Evolutionary conservation across 2,329 filamentous ascomycete species (phyloP).

Genomic region (Talaromyces albobiverticillius): DNA sequence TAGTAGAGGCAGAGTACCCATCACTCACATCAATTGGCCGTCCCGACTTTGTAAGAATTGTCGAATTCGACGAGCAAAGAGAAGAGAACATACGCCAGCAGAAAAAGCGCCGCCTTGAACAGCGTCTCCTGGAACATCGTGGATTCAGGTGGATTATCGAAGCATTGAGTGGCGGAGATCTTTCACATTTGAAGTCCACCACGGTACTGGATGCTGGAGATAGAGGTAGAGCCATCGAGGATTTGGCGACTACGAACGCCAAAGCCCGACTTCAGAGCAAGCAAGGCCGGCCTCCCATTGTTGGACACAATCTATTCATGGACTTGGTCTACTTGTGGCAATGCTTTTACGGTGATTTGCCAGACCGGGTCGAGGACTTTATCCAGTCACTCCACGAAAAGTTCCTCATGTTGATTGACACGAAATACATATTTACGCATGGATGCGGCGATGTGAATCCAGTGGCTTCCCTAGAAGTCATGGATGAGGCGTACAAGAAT

Average conservation of each 20-base stretch:
- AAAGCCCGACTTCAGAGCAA: conserved; percentile 43
- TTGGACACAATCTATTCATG: conserved; percentile 63
- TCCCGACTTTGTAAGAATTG: conserved; percentile 40
- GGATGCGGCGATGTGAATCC: conserved; percentile 53
- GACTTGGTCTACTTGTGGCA: conserved; percentile 62
- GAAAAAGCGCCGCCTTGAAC: conserved; percentile 26
- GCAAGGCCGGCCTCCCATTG: conserved; percentile 45
- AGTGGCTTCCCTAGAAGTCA: conserved; percentile 31
- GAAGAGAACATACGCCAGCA: conserved; percentile 30
- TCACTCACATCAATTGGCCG: conserved; percentile 37
- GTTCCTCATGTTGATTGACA: conserved; percentile 60
- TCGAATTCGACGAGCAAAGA: conserved; percentile 33
- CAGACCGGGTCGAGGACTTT: conserved; percentile 56
- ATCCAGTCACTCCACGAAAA: conserved; percentile 48
- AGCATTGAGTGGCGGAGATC: conserved; percentile 41
- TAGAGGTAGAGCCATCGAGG: conserved; percentile 20
- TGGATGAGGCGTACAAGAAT: conserved; percentile 24
- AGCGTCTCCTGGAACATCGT: conserved; percentile 32
- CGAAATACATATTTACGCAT: conserved; percentile 62
- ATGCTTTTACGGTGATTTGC: conserved; percentile 58
- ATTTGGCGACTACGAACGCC: conserved; percentile 30
- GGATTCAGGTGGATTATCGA: conserved; percentile 49
- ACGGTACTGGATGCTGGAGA: conserved; percentile 18
- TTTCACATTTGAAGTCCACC: conserved; percentile 32
- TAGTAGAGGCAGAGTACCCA: conserved; percentile 61